Evolutionary conservation across 805 yeast species (phyloP).

Genomic region (Nakazawaea populi): DNA sequence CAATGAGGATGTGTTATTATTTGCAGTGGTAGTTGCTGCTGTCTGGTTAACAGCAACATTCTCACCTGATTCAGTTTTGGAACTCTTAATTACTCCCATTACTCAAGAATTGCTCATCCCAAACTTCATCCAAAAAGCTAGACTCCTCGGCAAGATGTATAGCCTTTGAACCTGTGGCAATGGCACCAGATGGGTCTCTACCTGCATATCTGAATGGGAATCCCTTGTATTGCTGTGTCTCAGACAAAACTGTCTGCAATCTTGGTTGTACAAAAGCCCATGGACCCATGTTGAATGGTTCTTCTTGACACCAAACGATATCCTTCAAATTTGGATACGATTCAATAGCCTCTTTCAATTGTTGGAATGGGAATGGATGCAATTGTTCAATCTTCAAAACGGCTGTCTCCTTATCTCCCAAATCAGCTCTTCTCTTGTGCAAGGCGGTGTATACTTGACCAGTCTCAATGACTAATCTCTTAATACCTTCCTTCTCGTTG

Average conservation of each 20-base stretch:
- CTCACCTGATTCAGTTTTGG: not conserved
- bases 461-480: slow-evolving; percentile 75
- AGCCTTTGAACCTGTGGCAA: slow-evolving; percentile 94
- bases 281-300: slow-evolving; percentile 95
- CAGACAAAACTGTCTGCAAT: slow-evolving; percentile 65
- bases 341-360: slow-evolving; percentile 77
- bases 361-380: slow-evolving; percentile 99
- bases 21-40: too few species aligned
- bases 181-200: slow-evolving; percentile 96
- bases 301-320: slow-evolving; percentile 97
- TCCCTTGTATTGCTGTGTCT: slow-evolving; percentile 57
- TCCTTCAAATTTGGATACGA: slow-evolving; percentile 80
- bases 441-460: slow-evolving; percentile 96
- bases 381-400: slow-evolving; percentile 86
- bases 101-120: slow-evolving; percentile 22
- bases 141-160: slow-evolving; percentile 87
- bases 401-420: slow-evolving; percentile 80
- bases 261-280: slow-evolving; percentile 82
- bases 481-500: slow-evolving; percentile 73
- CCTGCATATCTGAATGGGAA: slow-evolving; percentile 79
- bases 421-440: slow-evolving; percentile 77
- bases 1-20: not conserved
- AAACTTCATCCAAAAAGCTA: slow-evolving; percentile 76
- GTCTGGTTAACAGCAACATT: not conserved
- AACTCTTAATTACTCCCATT: slow-evolving; percentile 7